Percentiles rank a stretch among this genome's conserved stretches.
These are phyloP conservation scores for Malassezia furfur DNA, from an alignment of 1,284 basidiomycete species.

Conservation along the genomic window DNA sequence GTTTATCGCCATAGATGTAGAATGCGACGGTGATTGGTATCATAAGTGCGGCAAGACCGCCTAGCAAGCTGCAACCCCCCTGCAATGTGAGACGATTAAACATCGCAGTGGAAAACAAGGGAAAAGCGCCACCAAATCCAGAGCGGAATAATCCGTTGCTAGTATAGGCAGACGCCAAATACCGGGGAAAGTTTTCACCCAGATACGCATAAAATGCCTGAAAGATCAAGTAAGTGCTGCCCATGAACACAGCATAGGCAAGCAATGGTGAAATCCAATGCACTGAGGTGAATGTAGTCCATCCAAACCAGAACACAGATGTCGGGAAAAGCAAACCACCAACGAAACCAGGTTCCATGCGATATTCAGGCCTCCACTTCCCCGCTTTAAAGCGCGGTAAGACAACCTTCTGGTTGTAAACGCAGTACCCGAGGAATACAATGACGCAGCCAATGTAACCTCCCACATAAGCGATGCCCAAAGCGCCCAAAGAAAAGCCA, in stretches of 20 bases:
- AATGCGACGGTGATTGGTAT: constrained; percentile 12
- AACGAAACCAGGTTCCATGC: constrained; percentile 51
- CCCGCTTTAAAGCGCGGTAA: constrained; percentile 13
- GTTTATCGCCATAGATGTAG: neutral
- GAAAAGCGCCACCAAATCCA: constrained; percentile 19
- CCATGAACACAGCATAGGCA: constrained; percentile 29
- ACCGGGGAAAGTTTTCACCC: constrained; percentile 8
- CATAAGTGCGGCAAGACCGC: constrained; percentile 11
- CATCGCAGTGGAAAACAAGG: constrained; percentile 11
- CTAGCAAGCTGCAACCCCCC: constrained; percentile 15
- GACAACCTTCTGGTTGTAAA: constrained; percentile 12
- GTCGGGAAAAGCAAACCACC: constrained; percentile 63
- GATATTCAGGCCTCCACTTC: constrained; percentile 50
- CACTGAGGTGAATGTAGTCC: constrained; percentile 34
- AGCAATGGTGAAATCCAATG: constrained; percentile 47
- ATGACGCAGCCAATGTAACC: constrained; percentile 15
- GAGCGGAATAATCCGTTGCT: constrained; percentile 24
- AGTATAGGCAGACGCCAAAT: constrained; percentile 21
- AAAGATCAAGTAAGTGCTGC: constrained; percentile 6
- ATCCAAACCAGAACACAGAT: constrained; percentile 56
- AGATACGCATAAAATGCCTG: constrained; percentile 10
- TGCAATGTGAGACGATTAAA: constrained; percentile 9
- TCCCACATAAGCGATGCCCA: constrained; percentile 19
- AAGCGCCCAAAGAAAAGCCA: constrained; percentile 20
- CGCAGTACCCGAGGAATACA: constrained; percentile 13